Evolutionary conservation across 768 basidiomycete genomes (phyloP), one percentile per base, ranked within the genome.

Genomic region (Lactarius sanguifluus): DNA sequence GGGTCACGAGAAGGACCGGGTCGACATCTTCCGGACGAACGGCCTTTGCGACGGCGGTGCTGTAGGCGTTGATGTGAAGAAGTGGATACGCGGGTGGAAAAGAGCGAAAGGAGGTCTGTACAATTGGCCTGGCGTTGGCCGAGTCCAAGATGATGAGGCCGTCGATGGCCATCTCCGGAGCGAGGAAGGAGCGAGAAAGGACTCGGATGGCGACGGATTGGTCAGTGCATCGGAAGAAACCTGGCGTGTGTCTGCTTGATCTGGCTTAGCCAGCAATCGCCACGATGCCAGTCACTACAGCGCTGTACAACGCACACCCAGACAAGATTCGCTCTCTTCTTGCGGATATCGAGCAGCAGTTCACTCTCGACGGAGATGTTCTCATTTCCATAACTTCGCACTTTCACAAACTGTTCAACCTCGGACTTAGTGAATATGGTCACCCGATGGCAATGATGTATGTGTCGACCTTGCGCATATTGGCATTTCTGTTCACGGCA

Each of bases 371-470:
- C 52, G 79, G 85, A 30, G 81, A 87, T 40, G 75, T 77, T 60
- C 86, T 98, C 64, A 75, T 85, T 57, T 78, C 82, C 59, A 90
- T 98, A 76, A 87, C 92, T 12, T 78, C 83, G 43, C 85, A 88
- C 34, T 98, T 98, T 77, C 81, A 95, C 40, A 80, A 84, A 62
- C 96, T 98, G 74, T 88, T 94, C 73, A 80, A 82, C 40, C 73
- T 84, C 9, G 97, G 97, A 16, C 79, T 99, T 20, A 76, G 79
- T 3, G 79, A 78, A 70, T 94, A 94, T 79, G 86, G 85, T 41
- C 85, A 89, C 55, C 81, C 90, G 47, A 91, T 96, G 88, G 94
- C 95, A 7, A 97, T 98, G 92, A 94, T 98, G 88, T 91, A 70
- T 64, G 86, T 74, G 28, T 3, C 10, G 2, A 64, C 25, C 47